Evolutionary conservation across 1,139 yeast genomes (phyloP).

Genomic region (Pichia sp.): DNA sequence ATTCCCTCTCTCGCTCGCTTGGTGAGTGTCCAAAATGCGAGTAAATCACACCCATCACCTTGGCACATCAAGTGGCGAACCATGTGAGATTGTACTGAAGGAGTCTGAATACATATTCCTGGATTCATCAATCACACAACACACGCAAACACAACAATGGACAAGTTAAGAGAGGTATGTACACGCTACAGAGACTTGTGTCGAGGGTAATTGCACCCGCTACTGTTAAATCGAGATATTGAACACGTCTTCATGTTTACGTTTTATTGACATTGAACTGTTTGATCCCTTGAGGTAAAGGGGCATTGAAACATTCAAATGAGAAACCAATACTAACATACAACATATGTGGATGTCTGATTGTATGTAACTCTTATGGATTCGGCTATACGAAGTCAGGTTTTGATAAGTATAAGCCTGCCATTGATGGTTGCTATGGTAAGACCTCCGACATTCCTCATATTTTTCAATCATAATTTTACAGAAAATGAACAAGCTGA

Average conservation of each 20-base stretch:
- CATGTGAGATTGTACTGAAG: too few relatives aligned
- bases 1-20: background rate
- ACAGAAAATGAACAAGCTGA: conserved; percentile 88
- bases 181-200: too few relatives aligned
- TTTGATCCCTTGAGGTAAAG: too few relatives aligned
- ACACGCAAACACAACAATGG: conserved; percentile 28
- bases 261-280: background rate
- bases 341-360: background rate
- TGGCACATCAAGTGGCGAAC: background rate
- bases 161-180: conserved; percentile 44
- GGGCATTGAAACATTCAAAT: too few relatives aligned
- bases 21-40: too few relatives aligned
- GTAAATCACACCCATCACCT: background rate
- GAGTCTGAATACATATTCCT: too few relatives aligned
- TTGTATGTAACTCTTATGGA: too few relatives aligned
- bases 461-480: too few relatives aligned
- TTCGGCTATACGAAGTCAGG: too few relatives aligned
- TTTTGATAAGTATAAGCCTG: too few relatives aligned
- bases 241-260: background rate
- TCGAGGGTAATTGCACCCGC: background rate
- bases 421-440: too few relatives aligned
- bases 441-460: too few relatives aligned
- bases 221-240: background rate
- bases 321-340: background rate
- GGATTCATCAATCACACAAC: background rate